Percentiles rank a stretch among this genome's conserved stretches.
phyloP scores from a whole-genome alignment of 164 flowering plant genomes.

The Magnolia sinica region DNA sequence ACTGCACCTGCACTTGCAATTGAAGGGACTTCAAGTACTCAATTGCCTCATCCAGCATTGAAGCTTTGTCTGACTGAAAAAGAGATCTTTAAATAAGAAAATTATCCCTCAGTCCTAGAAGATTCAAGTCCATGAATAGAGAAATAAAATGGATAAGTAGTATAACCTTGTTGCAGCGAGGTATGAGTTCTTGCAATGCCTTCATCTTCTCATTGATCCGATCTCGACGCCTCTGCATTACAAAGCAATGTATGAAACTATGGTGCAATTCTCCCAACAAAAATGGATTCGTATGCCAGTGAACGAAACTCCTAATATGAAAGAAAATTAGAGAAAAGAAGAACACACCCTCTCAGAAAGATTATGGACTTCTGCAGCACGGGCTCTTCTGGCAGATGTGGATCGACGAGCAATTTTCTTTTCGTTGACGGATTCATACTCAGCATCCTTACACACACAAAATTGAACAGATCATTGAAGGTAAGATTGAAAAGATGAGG shows the following conservation, averaged over 20 bases:
- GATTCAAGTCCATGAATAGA: neutral
- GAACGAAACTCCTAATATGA: neutral
- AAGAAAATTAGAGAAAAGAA: constrained; percentile 4
- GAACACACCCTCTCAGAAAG: constrained; percentile 84
- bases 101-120: neutral
- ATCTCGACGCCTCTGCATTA: constrained; percentile 84
- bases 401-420: constrained; percentile 61
- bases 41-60: constrained; percentile 94
- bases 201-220: constrained; percentile 96
- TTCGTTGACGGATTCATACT: constrained; percentile 43
- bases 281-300: neutral
- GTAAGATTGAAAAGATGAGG: neutral
- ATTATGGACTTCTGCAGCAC: constrained; percentile 97
- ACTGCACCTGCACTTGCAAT: constrained; percentile 81
- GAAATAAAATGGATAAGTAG: neutral
- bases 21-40: constrained; percentile 93
- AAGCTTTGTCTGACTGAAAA: constrained; percentile 90
- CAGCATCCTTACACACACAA: constrained; percentile 50
- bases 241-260: neutral
- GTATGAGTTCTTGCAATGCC: constrained; percentile 93
- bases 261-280: neutral
- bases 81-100: neutral
- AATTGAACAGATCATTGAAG: neutral
- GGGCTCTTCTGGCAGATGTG: constrained; percentile 63
- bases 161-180: constrained; percentile 84